A percentile compares a stretch with the other conserved stretches of the same genome.
phyloP scores from a whole-genome alignment of 305 asterid species.

The Fraxinus albicans region DNA sequence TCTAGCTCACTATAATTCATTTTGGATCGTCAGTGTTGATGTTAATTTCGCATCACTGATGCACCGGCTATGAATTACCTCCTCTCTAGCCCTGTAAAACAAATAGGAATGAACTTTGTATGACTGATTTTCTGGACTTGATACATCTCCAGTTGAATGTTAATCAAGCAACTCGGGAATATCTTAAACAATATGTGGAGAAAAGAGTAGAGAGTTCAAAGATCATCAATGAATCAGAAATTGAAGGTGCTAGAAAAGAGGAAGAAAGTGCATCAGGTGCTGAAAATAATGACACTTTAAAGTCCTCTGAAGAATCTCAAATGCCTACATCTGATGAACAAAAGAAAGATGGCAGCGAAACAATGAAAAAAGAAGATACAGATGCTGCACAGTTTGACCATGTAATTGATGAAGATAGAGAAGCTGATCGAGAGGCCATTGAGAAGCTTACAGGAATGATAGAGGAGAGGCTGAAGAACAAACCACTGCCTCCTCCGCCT shows the following conservation, averaged over 20 bases:
- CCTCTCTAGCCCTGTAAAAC: neutral
- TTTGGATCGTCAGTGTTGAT: constrained; percentile 8
- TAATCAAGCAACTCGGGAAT: constrained; percentile 69
- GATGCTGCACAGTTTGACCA: constrained; percentile 69
- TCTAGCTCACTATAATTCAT: neutral
- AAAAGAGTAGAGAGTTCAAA: constrained; percentile 60
- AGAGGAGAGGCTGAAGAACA: constrained; percentile 87
- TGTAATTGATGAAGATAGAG: constrained; percentile 74
- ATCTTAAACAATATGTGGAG: constrained; percentile 73
- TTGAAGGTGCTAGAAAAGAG: constrained; percentile 49
- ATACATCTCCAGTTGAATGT: constrained; percentile 70
- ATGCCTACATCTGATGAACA: constrained; percentile 53
- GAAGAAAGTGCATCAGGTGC: constrained; percentile 50
- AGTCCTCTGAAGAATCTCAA: constrained; percentile 41
- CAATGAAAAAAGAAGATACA: constrained; percentile 45
- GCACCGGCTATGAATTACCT: neutral
- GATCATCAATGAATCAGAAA: constrained; percentile 43
- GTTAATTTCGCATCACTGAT: neutral
- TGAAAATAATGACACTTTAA: constrained; percentile 42
- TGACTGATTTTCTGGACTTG: constrained; percentile 33
- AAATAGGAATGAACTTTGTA: neutral
- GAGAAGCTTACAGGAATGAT: constrained; percentile 71
- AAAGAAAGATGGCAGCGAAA: constrained; percentile 46
- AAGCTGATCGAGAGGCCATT: constrained; percentile 65
- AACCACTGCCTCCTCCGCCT: constrained; percentile 94